Evolutionary conservation across 2,329 filamentous ascomycete species (phyloP).

Genomic region (Diaporthe velutina): DNA sequence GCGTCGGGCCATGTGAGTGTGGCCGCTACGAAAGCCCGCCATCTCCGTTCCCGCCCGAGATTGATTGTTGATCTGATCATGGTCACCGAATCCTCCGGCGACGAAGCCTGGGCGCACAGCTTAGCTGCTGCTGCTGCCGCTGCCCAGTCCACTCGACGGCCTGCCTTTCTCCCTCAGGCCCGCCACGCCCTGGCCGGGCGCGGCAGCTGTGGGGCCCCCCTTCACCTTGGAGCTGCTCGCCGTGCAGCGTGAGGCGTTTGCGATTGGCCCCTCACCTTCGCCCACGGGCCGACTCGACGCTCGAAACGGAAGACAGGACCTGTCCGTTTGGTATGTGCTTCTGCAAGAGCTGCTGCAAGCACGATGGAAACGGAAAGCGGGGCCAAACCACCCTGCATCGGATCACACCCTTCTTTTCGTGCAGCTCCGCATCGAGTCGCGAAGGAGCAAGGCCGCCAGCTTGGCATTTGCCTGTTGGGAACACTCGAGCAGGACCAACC

Average conservation of each 20-base stretch:
- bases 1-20: background rate
- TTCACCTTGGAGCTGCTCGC: background rate
- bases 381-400: conserved; percentile 17
- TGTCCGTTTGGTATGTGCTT: background rate
- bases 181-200: background rate
- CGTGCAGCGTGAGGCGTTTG: background rate
- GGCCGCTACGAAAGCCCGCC: conserved; percentile 14
- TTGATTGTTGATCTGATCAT: conserved; percentile 15
- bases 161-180: background rate
- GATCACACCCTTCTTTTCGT: conserved; percentile 19
- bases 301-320: background rate
- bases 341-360: conserved; percentile 8
- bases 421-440: conserved; percentile 18
- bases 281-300: conserved; percentile 4
- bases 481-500: background rate
- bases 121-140: background rate
- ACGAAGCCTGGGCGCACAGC: background rate
- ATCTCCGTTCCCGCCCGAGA: conserved; percentile 23
- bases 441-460: background rate
- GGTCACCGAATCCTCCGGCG: conserved; percentile 8
- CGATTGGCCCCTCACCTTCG: conserved; percentile 17
- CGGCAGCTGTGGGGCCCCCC: background rate
- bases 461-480: conserved; percentile 21
- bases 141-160: background rate
- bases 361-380: conserved; percentile 23